Conservation (phyloP, 345 rosid species). For the Turnera subulata region DNA sequence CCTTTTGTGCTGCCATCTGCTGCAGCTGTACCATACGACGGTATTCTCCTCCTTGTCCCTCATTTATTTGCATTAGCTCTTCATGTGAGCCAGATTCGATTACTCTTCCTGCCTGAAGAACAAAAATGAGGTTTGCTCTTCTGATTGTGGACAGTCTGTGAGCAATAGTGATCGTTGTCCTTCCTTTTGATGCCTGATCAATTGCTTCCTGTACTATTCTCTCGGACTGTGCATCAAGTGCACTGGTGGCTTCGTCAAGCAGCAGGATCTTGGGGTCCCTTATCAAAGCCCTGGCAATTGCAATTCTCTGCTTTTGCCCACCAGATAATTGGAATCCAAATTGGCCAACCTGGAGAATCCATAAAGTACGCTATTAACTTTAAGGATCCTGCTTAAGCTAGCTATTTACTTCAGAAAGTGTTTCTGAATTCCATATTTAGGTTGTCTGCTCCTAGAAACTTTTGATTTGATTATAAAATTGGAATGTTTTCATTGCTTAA, state of each 20-base stretch:
- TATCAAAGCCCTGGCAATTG: conserved; percentile 62
- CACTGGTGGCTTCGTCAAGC: conserved; percentile 74
- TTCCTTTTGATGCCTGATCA: conserved; percentile 54
- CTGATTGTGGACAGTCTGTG: conserved; percentile 59
- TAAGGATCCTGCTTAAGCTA: not conserved
- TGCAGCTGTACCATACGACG: conserved; percentile 47
- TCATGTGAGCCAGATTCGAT: conserved; percentile 58
- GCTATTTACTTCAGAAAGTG: too few species aligned
- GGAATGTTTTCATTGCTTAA: too few species aligned
- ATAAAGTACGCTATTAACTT: not conserved
- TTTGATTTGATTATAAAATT: too few species aligned
- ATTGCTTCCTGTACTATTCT: conserved; percentile 58
- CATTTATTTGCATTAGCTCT: conserved; percentile 35
- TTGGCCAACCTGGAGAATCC: conserved; percentile 52
- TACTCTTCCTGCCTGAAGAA: conserved; percentile 53
- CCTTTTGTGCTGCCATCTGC: conserved; percentile 31
- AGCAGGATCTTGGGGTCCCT: conserved; percentile 61
- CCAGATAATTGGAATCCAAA: conserved; percentile 68
- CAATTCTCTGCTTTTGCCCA: conserved; percentile 71
- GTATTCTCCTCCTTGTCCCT: conserved; percentile 45
- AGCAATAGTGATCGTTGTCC: conserved; percentile 59
- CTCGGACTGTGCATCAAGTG: conserved; percentile 63
- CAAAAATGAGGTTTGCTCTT: conserved; percentile 44
- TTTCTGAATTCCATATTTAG: too few species aligned
- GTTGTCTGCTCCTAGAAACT: too few species aligned